phyloP scores from a whole-genome alignment of 2,329 filamentous ascomycete genomes.

The Botryosphaeria dothidea region DNA sequence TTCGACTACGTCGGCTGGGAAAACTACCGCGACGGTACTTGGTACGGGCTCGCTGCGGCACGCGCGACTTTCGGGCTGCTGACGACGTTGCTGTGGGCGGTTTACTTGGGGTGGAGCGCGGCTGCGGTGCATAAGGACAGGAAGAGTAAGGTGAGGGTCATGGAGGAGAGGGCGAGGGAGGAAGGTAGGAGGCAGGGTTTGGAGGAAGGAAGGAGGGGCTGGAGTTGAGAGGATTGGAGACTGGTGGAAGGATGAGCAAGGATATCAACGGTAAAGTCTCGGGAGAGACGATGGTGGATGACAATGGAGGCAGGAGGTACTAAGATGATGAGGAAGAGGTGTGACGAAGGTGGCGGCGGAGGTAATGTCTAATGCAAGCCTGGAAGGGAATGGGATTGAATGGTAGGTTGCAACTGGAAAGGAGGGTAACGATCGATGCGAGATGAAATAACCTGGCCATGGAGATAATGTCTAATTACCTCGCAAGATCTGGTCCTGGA shows the following conservation, averaged over 20 bases:
- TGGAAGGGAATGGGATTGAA: background rate
- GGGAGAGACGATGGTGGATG: background rate
- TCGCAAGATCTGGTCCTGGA: too few species aligned
- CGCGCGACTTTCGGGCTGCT: background rate
- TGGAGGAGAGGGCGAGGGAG: background rate
- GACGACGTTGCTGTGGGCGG: background rate
- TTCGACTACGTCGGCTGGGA: constrained; percentile 1
- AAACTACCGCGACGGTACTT: background rate
- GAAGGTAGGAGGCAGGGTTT: background rate
- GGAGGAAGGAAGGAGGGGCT: background rate
- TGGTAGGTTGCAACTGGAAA: background rate
- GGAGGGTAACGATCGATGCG: background rate
- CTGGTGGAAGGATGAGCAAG: background rate
- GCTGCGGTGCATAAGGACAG: background rate
- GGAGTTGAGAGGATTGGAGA: background rate
- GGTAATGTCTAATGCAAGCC: background rate
- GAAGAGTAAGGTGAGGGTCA: background rate
- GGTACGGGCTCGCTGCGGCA: background rate
- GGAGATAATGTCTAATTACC: background rate
- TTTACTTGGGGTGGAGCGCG: background rate
- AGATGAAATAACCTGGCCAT: background rate
- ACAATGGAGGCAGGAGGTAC: background rate
- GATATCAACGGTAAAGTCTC: background rate
- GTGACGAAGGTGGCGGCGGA: too few species aligned
- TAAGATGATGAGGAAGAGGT: background rate